Conservation (phyloP, 2,329 filamentous ascomycete species). For the Hymenoscyphus occultus region DNA sequence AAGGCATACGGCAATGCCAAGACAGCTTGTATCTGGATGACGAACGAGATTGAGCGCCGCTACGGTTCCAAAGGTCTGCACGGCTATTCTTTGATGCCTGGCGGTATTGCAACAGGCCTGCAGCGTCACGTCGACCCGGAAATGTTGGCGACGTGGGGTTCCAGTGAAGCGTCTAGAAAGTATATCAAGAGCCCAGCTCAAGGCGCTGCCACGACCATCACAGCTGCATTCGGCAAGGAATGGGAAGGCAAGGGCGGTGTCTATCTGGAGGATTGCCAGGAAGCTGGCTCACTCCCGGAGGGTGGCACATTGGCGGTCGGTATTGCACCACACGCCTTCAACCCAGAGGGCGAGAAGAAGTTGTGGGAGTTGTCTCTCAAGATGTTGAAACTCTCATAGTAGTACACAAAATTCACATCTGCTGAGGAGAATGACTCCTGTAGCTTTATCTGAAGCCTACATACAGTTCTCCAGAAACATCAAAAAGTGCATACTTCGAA, state of each 20-base stretch:
- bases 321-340: no score
- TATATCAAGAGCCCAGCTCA: slow-evolving; percentile 30
- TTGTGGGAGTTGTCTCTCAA: no score
- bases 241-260: slow-evolving; percentile 44
- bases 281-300: not conserved
- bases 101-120: slow-evolving; percentile 35
- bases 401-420: no score
- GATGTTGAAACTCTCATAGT: no score
- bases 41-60: slow-evolving; percentile 46
- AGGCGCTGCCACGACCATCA: slow-evolving; percentile 43
- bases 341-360: no score
- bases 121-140: slow-evolving; percentile 39
- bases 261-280: slow-evolving; percentile 41
- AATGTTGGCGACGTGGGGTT: slow-evolving; percentile 43
- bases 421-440: no score
- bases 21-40: slow-evolving; percentile 45
- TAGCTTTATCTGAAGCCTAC: no score
- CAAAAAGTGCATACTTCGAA: no score
- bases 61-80: slow-evolving; percentile 42
- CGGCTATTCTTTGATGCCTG: slow-evolving; percentile 44
- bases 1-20: slow-evolving; percentile 45
- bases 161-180: slow-evolving; percentile 26
- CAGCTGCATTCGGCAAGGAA: slow-evolving; percentile 36
- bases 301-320: no score
- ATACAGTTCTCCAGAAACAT: no score